phyloP scores from a whole-genome alignment of 805 yeast genomes.

The Candida sphagnicola region DNA sequence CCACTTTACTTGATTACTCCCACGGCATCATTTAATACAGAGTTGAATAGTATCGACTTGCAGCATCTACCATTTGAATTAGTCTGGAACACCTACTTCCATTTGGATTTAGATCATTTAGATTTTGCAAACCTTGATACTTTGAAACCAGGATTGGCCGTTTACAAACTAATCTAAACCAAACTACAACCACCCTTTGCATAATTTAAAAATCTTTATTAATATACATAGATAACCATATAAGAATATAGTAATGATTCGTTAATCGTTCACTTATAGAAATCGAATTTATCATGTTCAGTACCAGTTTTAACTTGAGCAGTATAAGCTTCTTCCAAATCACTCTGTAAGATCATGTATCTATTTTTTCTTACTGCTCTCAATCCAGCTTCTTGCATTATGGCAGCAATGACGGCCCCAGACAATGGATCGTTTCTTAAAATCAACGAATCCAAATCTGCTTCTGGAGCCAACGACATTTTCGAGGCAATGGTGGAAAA shows the following conservation, averaged over 20 bases:
- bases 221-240: not conserved
- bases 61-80: slow-evolving; percentile 7
- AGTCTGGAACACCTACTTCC: slow-evolving; percentile 37
- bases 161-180: slow-evolving; percentile 42
- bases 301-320: slow-evolving; percentile 93
- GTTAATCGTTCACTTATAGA: slow-evolving; percentile 65
- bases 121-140: slow-evolving; percentile 46
- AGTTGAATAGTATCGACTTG: slow-evolving; percentile 11
- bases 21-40: slow-evolving; percentile 26
- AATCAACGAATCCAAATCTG: slow-evolving; percentile 89
- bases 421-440: slow-evolving; percentile 95
- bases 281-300: slow-evolving; percentile 96
- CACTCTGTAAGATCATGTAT: slow-evolving; percentile 93
- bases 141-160: slow-evolving; percentile 59
- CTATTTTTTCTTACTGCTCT: slow-evolving; percentile 98
- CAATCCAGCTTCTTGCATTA: slow-evolving; percentile 99
- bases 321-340: slow-evolving; percentile 96
- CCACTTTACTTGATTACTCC: slow-evolving; percentile 36
- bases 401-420: slow-evolving; percentile 97
- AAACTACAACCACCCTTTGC: not conserved
- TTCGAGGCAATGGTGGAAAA: slow-evolving; percentile 94
- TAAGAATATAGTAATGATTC: no score
- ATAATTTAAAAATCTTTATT: slow-evolving; percentile 2
- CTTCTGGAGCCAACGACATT: slow-evolving; percentile 98
- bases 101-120: slow-evolving; percentile 73